A percentile compares a stretch with the other conserved stretches of the same genome.
Evolutionary conservation across 1,139 yeast genomes (phyloP).

Genomic region (Trichomonascaceae sp.): DNA sequence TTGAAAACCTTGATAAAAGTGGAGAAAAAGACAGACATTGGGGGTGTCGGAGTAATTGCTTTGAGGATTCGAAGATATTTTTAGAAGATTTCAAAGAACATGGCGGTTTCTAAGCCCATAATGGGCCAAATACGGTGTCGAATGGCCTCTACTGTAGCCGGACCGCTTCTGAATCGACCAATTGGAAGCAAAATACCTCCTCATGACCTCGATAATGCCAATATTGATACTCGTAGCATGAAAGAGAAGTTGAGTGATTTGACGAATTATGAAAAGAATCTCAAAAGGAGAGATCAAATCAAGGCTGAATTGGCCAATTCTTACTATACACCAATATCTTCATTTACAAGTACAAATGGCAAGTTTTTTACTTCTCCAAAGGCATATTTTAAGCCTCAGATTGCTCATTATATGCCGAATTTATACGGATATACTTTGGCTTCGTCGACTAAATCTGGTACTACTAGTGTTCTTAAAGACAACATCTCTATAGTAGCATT

Average conservation of each 20-base stretch:
- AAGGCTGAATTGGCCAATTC: conserved; percentile 75
- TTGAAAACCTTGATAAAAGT: background rate
- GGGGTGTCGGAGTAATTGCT: no score
- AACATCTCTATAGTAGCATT: conserved; percentile 61
- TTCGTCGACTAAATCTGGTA: conserved; percentile 36
- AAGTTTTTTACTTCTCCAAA: conserved; percentile 78
- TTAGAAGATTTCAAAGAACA: background rate
- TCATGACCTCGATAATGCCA: conserved; percentile 31
- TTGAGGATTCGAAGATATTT: no score
- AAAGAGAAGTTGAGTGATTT: conserved; percentile 40
- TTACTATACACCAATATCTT: conserved; percentile 79
- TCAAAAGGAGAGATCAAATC: conserved; percentile 29
- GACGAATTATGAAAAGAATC: conserved; percentile 40
- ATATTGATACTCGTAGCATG: conserved; percentile 33
- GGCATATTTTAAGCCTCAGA: conserved; percentile 68
- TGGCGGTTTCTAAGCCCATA: background rate
- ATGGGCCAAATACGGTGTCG: background rate
- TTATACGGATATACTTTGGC: conserved; percentile 54
- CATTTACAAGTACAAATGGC: conserved; percentile 74
- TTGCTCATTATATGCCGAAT: conserved; percentile 81
- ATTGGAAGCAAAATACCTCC: conserved; percentile 42
- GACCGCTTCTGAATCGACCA: conserved; percentile 35
- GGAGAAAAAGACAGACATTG: no score
- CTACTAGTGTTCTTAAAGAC: conserved; percentile 43
- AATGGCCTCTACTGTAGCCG: background rate